Percentiles rank a stretch among this genome's conserved stretches.
Evolutionary conservation across 2,329 filamentous ascomycete genomes (phyloP).

Genomic region (Nemania diffusa): DNA sequence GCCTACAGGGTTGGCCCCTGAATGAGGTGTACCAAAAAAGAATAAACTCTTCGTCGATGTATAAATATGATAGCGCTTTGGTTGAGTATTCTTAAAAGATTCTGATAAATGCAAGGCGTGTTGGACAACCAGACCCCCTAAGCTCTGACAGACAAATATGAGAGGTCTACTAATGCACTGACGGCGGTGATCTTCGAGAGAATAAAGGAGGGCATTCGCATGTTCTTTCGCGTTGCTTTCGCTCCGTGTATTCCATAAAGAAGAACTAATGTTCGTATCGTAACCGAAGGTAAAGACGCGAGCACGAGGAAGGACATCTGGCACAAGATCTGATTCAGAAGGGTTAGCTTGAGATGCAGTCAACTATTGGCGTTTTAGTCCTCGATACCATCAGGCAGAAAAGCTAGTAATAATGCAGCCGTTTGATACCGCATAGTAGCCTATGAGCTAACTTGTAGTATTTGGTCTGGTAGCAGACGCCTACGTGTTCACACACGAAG

Average conservation of each 20-base stretch:
- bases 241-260: slow-evolving; percentile 13
- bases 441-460: not conserved
- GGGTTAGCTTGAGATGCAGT: not conserved
- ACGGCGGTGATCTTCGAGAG: not conserved
- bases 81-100: slow-evolving; percentile 9
- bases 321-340: slow-evolving; percentile 21
- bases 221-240: slow-evolving; percentile 22
- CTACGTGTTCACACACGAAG: not conserved
- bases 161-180: slow-evolving; percentile 9
- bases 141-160: slow-evolving; percentile 30
- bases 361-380: not conserved
- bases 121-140: slow-evolving; percentile 31
- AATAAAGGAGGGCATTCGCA: slow-evolving; percentile 23
- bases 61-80: slow-evolving; percentile 11
- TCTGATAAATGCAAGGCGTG: slow-evolving; percentile 25
- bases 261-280: slow-evolving; percentile 28
- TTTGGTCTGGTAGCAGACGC: not conserved
- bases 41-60: slow-evolving; percentile 17
- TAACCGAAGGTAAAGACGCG: slow-evolving; percentile 31
- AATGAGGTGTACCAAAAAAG: slow-evolving; percentile 33
- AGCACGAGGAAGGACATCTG: slow-evolving; percentile 18
- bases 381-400: not conserved
- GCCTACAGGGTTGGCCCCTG: slow-evolving; percentile 28
- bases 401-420: too few relatives aligned
- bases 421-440: too few relatives aligned